Conservation (phyloP, 2,329 filamentous ascomycete genomes). For the Colletotrichum viniferum region DNA sequence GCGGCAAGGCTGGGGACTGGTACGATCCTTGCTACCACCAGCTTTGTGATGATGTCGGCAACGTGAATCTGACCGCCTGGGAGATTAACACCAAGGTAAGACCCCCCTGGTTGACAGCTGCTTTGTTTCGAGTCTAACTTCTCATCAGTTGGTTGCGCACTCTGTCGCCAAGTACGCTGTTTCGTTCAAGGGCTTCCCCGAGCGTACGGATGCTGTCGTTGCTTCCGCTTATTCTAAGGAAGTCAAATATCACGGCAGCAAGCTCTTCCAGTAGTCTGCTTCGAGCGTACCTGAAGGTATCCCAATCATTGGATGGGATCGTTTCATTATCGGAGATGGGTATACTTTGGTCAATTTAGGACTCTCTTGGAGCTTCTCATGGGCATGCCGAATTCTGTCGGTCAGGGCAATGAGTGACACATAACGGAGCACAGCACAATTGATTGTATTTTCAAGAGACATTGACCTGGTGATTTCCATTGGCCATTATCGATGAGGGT, state of each 20-base stretch:
- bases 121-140: conserved; percentile 18
- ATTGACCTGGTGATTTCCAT: background rate
- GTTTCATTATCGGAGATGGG: background rate
- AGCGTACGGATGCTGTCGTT: conserved; percentile 43
- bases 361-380: background rate
- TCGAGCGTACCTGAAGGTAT: conserved; percentile 39
- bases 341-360: background rate
- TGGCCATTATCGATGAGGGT: background rate
- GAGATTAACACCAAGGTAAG: conserved; percentile 63
- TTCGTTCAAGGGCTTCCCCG: conserved; percentile 69
- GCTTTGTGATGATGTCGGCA: conserved; percentile 62
- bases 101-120: background rate
- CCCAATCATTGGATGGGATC: background rate
- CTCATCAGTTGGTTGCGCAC: conserved; percentile 66
- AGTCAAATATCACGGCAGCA: conserved; percentile 54
- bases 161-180: conserved; percentile 72
- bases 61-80: conserved; percentile 65
- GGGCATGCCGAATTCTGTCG: background rate
- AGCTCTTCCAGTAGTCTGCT: conserved; percentile 35
- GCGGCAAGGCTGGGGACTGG: conserved; percentile 68
- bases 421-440: background rate
- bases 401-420: background rate
- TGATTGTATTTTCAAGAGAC: background rate
- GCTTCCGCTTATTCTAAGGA: conserved; percentile 34
- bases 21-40: conserved; percentile 67